These are phyloP conservation scores for Apiospora hydei DNA, from an alignment of 2,329 filamentous ascomycete species.

Conservation along the genomic window DNA sequence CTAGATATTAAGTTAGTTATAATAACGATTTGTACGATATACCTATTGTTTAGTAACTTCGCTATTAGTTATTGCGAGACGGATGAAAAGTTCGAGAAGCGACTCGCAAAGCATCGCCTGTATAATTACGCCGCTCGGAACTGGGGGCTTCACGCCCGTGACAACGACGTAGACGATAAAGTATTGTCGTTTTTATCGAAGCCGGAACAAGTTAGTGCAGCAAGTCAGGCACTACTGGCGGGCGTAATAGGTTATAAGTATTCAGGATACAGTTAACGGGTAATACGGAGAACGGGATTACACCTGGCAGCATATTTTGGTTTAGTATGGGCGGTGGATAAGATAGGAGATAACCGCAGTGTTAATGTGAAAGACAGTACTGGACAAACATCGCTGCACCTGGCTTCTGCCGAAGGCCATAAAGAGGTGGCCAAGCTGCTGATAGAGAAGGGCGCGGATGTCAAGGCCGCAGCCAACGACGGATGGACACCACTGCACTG, in stretches of 20 bases:
- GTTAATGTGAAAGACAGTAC: neutral
- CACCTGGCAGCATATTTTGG: neutral
- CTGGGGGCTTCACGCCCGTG: neutral
- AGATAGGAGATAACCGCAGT: neutral
- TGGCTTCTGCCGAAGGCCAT: neutral
- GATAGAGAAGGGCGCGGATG: neutral
- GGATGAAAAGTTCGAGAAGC: neutral
- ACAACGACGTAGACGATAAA: neutral
- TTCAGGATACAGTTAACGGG: neutral
- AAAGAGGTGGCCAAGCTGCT: neutral
- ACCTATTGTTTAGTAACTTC: slow-evolving; percentile 42
- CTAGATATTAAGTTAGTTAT: slow-evolving; percentile 40
- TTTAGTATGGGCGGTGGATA: neutral
- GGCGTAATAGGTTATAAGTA: no score
- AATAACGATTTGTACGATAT: slow-evolving; percentile 41
- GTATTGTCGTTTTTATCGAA: neutral
- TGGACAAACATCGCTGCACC: neutral
- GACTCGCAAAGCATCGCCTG: neutral
- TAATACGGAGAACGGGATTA: neutral
- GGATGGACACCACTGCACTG: neutral
- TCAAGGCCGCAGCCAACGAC: neutral
- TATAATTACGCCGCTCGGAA: neutral
- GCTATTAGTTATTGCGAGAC: neutral
- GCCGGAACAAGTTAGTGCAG: neutral
- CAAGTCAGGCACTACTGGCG: neutral